A percentile compares a stretch with the other conserved stretches of the same genome.
phyloP scores from a whole-genome alignment of 805 yeast genomes.

The Candida germanica region DNA sequence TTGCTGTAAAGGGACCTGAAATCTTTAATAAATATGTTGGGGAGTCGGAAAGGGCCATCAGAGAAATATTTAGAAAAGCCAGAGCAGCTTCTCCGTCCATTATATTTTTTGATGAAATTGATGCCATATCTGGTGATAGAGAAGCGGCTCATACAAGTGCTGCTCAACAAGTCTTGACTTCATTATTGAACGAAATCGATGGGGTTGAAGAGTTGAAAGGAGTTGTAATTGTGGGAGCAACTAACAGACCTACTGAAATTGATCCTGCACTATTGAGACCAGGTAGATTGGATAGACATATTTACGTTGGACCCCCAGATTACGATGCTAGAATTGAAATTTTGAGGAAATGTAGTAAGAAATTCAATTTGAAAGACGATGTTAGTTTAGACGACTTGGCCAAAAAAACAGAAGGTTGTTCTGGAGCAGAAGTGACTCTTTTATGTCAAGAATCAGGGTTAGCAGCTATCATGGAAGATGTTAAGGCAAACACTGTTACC shows the following conservation, averaged over 20 bases:
- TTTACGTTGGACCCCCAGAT: slow-evolving; percentile 93
- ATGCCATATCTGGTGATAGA: slow-evolving; percentile 82
- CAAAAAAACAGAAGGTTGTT: slow-evolving; percentile 75
- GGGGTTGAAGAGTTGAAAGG: slow-evolving; percentile 95
- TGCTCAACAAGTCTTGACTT: slow-evolving; percentile 82
- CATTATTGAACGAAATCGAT: slow-evolving; percentile 90
- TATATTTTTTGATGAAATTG: slow-evolving; percentile 94
- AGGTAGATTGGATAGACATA: slow-evolving; percentile 90
- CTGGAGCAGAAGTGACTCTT: slow-evolving; percentile 94
- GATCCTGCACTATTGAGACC: slow-evolving; percentile 94
- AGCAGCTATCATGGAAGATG: slow-evolving; percentile 83
- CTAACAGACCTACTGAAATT: slow-evolving; percentile 90
- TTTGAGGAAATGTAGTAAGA: slow-evolving; percentile 60
- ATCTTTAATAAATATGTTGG: slow-evolving; percentile 94
- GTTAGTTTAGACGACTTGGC: slow-evolving; percentile 57
- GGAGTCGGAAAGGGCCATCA: slow-evolving; percentile 87
- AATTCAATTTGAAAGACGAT: slow-evolving; percentile 51
- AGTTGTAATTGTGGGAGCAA: slow-evolving; percentile 92
- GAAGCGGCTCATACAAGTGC: slow-evolving; percentile 61
- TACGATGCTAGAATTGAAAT: slow-evolving; percentile 75
- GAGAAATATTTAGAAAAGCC: slow-evolving; percentile 91
- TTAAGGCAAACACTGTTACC: slow-evolving; percentile 50
- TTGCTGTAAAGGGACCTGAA: slow-evolving; percentile 97
- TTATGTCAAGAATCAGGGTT: slow-evolving; percentile 95
- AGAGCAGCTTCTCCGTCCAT: slow-evolving; percentile 94